Conservation (phyloP, 805 yeast species). For the Myxozyma kluyveri region DNA sequence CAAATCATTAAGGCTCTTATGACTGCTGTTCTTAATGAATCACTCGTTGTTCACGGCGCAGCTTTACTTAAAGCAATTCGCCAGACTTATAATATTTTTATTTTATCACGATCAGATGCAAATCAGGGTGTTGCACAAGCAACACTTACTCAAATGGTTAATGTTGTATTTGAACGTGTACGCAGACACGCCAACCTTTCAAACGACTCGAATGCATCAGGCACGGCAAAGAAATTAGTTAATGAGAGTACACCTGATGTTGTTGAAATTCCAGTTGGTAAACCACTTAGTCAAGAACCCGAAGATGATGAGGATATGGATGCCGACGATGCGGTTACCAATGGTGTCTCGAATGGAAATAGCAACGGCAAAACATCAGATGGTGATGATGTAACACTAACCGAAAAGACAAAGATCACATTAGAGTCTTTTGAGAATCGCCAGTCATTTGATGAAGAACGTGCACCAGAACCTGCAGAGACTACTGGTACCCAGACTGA, state of each 20-base stretch:
- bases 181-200: slow-evolving; percentile 38
- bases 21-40: slow-evolving; percentile 79
- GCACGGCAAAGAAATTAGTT: too few species aligned
- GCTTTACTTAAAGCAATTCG: slow-evolving; percentile 84
- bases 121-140: slow-evolving; percentile 97
- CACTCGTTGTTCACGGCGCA: slow-evolving; percentile 85
- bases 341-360: neutral
- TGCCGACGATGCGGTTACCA: slow-evolving; percentile 16
- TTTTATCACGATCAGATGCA: slow-evolving; percentile 72
- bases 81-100: slow-evolving; percentile 88
- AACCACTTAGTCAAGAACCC: slow-evolving; percentile 8
- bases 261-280: slow-evolving; percentile 19
- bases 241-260: slow-evolving; percentile 3
- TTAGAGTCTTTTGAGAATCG: slow-evolving; percentile 37
- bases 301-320: slow-evolving; percentile 16
- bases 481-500: slow-evolving; percentile 50
- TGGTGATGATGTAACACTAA: neutral
- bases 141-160: slow-evolving; percentile 84
- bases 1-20: slow-evolving; percentile 91
- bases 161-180: slow-evolving; percentile 76
- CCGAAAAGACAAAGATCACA: slow-evolving; percentile 30
- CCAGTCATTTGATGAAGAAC: slow-evolving; percentile 35
- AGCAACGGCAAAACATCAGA: neutral
- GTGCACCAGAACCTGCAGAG: slow-evolving; percentile 35
- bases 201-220: neutral